Conservation (phyloP, 1,284 basidiomycete genomes). For the Xerocomus cyaneibrunnescens region DNA sequence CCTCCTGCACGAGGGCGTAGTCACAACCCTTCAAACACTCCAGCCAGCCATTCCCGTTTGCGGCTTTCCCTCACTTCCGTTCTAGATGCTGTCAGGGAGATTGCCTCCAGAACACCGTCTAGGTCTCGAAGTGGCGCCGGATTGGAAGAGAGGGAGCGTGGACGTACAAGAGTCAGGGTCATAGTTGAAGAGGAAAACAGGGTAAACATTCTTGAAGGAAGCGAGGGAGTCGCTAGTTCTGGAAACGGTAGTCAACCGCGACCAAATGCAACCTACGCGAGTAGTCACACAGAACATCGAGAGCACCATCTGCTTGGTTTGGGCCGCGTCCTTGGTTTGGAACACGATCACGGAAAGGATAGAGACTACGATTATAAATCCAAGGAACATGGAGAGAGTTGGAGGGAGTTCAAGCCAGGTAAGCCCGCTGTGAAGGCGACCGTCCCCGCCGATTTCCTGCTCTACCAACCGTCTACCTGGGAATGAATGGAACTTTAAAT, state of each 20-base stretch:
- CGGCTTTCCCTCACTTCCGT: conserved; percentile 39
- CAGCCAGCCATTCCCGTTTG: conserved; percentile 32
- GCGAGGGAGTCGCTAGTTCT: conserved; percentile 8
- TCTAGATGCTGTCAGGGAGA: conserved; percentile 40
- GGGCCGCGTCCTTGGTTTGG: conserved; percentile 24
- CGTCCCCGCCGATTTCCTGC: background rate
- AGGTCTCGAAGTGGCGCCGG: conserved; percentile 1
- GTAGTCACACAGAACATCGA: conserved; percentile 7
- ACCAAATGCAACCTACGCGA: background rate
- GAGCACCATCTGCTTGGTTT: conserved; percentile 23
- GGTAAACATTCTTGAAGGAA: conserved; percentile 1
- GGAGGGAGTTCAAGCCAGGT: conserved; percentile 94
- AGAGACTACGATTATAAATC: conserved; percentile 16
- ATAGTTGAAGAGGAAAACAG: background rate
- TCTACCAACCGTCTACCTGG: background rate
- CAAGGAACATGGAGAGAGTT: conserved; percentile 56
- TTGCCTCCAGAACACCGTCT: conserved; percentile 18
- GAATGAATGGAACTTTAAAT: background rate
- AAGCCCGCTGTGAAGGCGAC: conserved; percentile 18
- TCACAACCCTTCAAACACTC: background rate
- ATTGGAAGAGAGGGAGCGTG: conserved; percentile 23
- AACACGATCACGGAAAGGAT: conserved; percentile 17
- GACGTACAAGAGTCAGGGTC: conserved; percentile 22
- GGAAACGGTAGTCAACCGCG: background rate
- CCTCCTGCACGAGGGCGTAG: background rate